Base-by-base conservation (phyloP, 176 grass and related monocot species). In the Chloris gayana region DNA sequence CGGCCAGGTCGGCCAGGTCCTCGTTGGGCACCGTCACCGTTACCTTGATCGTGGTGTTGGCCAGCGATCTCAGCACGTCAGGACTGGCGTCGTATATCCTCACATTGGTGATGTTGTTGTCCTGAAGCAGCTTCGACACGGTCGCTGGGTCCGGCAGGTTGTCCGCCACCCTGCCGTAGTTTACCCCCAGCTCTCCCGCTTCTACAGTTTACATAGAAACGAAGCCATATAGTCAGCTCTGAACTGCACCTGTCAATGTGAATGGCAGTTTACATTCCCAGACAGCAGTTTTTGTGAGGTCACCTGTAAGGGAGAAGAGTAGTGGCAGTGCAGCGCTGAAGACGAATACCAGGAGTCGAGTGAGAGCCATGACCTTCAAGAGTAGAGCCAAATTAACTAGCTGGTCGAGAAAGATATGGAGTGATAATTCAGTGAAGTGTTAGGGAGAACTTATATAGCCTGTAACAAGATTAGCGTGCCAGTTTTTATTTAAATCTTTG, bases 151-250 rank as follows among this genome's bases (percentile, higher is more conserved):
- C 29, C 7, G 88, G 88, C 37, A 91, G 79, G 73, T 93, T 71
- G 62, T 90, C 85, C 6, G 73, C 87, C n/a, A 87, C 78, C 37
- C 87, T 85, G 0, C 91, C 92, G 35, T 91, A 94, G 85, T 81
- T 91, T 9, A 94, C 88, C 0, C 92, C 92, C 19, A 94, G 31
- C 18, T 45, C 37, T 1, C 88, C 76, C 5, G 65, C 91, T 26
- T 85, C 84, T 89, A 53, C 73, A 57, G 17, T 49, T 10, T 13
- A 29, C 24, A 34, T 14, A 72, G 66, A n/a, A 70, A 70, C 14
- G 22, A 42, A 45, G 78, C 84, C 18, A 2, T 14, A 44, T 6
- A 44, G 13, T 42, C 14, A 45, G 13, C 24, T 61, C 25, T 12
- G 0, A 39, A 1, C 3, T 41, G 38, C 22, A 15, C 11, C 21